These are phyloP conservation scores for Kwoniella shivajii DNA, from an alignment of 1,284 basidiomycete genomes.

Conservation along the genomic window DNA sequence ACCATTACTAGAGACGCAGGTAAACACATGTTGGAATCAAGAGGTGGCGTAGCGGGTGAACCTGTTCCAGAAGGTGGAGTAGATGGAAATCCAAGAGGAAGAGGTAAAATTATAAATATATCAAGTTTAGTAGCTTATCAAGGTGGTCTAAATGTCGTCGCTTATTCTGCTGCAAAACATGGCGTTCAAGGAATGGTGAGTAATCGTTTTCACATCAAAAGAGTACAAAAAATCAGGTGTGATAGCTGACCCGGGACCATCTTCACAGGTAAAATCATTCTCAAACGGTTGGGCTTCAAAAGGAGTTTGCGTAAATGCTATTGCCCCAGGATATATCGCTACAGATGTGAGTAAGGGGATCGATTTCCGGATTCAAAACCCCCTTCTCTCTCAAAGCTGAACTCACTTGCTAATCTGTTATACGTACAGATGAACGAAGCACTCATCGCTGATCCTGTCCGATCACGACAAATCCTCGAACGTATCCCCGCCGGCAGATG, in stretches of 20 bases:
- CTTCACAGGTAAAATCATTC: constrained; percentile 52
- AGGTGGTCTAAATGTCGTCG: constrained; percentile 73
- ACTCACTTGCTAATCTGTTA: neutral
- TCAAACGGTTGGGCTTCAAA: constrained; percentile 72
- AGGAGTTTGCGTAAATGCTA: constrained; percentile 84
- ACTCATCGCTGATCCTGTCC: constrained; percentile 51
- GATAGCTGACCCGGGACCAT: neutral
- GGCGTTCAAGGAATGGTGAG: constrained; percentile 74
- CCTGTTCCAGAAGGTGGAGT: constrained; percentile 33
- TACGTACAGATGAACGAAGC: constrained; percentile 50
- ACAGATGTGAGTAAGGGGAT: constrained; percentile 70
- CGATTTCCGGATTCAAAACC: neutral
- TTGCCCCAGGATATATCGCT: constrained; percentile 88
- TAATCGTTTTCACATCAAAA: constrained; percentile 1
- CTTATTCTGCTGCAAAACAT: constrained; percentile 85
- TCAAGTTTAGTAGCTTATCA: constrained; percentile 55
- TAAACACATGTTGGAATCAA: constrained; percentile 53
- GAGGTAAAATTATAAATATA: constrained; percentile 58
- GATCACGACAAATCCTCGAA: constrained; percentile 82
- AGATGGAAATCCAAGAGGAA: constrained; percentile 31
- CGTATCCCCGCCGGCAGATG: constrained; percentile 89
- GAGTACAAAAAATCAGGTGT: neutral
- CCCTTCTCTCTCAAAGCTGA: neutral
- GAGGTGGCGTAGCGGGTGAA: constrained; percentile 50
- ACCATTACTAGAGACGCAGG: constrained; percentile 55